A percentile compares a stretch with the other conserved stretches of the same genome.
Evolutionary conservation across 352 stramenopile genomes (phyloP).

Genomic region (Phytophthora tubulina): DNA sequence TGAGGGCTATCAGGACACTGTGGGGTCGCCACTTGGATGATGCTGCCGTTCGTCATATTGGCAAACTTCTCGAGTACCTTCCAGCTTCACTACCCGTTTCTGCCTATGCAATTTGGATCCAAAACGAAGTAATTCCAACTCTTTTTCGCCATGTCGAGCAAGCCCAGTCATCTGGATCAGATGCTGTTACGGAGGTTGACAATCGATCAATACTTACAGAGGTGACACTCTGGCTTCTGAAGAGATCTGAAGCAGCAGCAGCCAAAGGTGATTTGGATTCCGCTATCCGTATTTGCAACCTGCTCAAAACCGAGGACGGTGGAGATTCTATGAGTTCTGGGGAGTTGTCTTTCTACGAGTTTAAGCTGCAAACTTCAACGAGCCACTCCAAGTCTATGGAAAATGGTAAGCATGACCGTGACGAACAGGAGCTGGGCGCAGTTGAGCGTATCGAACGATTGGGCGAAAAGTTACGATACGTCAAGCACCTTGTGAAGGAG

Average conservation of each 20-base stretch:
- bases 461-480: slow-evolving; percentile 56
- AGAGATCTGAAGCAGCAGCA: slow-evolving; percentile 40
- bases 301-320: slow-evolving; percentile 28
- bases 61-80: slow-evolving; percentile 46
- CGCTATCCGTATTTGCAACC: slow-evolving; percentile 45
- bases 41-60: slow-evolving; percentile 45
- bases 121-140: slow-evolving; percentile 58
- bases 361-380: slow-evolving; percentile 28
- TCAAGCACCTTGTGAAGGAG: slow-evolving; percentile 53
- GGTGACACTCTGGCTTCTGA: slow-evolving; percentile 45
- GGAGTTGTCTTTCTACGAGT: slow-evolving; percentile 36
- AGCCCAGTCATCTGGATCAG: slow-evolving; percentile 4
- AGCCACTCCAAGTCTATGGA: neutral
- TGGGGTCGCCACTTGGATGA: slow-evolving; percentile 65
- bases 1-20: slow-evolving; percentile 59
- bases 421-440: neutral
- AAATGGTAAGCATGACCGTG: neutral
- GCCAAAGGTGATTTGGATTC: slow-evolving; percentile 39
- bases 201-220: slow-evolving; percentile 31
- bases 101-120: slow-evolving; percentile 64
- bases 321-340: neutral
- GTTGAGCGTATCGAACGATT: slow-evolving; percentile 48
- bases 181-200: neutral
- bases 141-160: slow-evolving; percentile 46
- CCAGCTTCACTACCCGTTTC: slow-evolving; percentile 53